Evolutionary conservation across 2,329 filamentous ascomycete genomes (phyloP).

Genomic region (Celoporthe dispersa): DNA sequence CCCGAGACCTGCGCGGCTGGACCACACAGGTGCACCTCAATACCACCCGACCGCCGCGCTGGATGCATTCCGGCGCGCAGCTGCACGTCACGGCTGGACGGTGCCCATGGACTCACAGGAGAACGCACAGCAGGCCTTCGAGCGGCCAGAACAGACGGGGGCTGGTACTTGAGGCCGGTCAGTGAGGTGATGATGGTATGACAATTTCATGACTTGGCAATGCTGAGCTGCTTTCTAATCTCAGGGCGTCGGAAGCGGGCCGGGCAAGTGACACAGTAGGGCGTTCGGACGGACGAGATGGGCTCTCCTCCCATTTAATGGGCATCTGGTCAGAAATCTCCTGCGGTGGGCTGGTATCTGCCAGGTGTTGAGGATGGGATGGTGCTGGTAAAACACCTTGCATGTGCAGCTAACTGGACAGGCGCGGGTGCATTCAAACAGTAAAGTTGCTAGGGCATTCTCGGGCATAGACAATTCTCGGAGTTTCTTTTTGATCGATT

Average conservation of each 20-base stretch:
- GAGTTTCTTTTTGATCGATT: background rate
- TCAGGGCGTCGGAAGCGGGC: background rate
- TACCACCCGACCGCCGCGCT: conserved; percentile 75
- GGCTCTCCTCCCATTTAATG: background rate
- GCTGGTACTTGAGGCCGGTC: background rate
- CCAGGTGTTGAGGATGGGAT: background rate
- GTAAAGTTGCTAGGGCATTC: background rate
- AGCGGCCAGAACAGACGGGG: fast-evolving
- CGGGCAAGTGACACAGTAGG: background rate
- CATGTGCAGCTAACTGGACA: background rate
- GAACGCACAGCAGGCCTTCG: conserved; percentile 39
- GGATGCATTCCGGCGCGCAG: conserved; percentile 73
- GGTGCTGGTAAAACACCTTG: background rate
- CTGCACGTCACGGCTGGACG: conserved; percentile 71
- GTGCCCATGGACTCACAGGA: conserved; percentile 66
- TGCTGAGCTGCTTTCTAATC: background rate
- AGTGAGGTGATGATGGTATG: background rate
- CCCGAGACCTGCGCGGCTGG: conserved; percentile 73
- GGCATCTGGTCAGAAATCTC: background rate
- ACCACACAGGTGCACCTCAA: conserved; percentile 43
- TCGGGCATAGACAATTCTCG: background rate
- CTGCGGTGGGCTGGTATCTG: background rate
- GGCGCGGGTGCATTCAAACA: background rate
- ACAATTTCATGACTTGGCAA: background rate
- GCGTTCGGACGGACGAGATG: background rate